Conservation (phyloP, 371 early-diverging fungal species). For the Mucor velutinosus region DNA sequence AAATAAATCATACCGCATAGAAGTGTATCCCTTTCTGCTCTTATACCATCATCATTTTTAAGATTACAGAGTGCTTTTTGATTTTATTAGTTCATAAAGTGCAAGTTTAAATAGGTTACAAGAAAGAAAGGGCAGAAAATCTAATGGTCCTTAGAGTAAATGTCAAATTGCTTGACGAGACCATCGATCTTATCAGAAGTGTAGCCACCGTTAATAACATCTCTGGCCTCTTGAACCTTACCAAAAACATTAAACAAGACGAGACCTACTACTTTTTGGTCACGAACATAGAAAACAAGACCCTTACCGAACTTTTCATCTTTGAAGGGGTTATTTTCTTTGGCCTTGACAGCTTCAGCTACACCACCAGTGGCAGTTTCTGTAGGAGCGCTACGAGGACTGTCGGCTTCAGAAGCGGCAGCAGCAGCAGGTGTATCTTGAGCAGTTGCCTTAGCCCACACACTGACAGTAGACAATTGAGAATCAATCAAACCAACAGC, state of each 20-base stretch:
- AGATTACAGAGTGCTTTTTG: too few relatives aligned
- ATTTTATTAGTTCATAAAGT: not conserved
- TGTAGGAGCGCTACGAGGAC: constrained; percentile 35
- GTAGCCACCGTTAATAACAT: constrained; percentile 56
- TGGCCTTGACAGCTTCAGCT: constrained; percentile 36
- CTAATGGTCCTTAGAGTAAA: constrained; percentile 23
- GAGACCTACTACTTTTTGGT: constrained; percentile 69
- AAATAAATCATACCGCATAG: too few relatives aligned
- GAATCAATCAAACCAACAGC: constrained; percentile 75
- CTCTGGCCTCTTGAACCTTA: constrained; percentile 72
- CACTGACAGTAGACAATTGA: constrained; percentile 67
- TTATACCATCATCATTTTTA: too few relatives aligned
- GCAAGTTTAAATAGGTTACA: not conserved
- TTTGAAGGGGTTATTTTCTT: constrained; percentile 20
- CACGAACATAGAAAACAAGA: constrained; percentile 70
- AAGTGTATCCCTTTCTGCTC: too few relatives aligned
- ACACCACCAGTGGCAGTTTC: constrained; percentile 34
- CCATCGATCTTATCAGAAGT: constrained; percentile 52
- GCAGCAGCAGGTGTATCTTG: constrained; percentile 52
- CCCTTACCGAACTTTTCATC: constrained; percentile 68
- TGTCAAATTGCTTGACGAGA: constrained; percentile 40
- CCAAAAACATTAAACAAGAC: constrained; percentile 74
- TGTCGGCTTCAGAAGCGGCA: constrained; percentile 39
- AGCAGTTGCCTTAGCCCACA: constrained; percentile 71
- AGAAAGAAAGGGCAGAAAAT: not conserved